Base-by-base conservation (phyloP, 176 grass and related monocot species). In the Musa troglodytarum region DNA sequence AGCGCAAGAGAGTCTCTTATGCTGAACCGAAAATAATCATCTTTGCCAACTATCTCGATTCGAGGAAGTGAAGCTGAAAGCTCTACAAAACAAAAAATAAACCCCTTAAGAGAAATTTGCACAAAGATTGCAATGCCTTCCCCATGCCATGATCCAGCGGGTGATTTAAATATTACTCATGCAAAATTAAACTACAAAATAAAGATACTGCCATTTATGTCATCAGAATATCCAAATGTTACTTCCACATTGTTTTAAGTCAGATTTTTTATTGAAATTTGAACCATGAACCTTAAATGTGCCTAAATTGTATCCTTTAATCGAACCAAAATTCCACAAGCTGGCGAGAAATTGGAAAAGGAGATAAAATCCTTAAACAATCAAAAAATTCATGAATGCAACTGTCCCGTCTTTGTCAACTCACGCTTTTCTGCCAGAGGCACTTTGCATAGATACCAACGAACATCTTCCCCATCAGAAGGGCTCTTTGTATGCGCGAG, bases 21-120 rank as follows among this genome's bases (percentile, higher is more conserved):
- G 75, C 90, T 93, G 80, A 98, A 93, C 69, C 90, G 84, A 77
- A 99, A 99, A 82, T 99, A 99, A 63, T 99, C 90, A 59, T 88
- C 85, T 78, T 93, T 99, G n/a, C 95, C 90, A 10, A 99, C 78
- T 68, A 91, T 99, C 52, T 91, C 90, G 52, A 81, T 91, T 73
- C 43, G 58, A 0, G 95, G 95, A 63, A 99, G 84, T 14, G 90
- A 92, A 23, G 95, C 85, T 6, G 95, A 87, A 72, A 99, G 88
- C 76, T 82, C 90, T 94, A 84, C 62, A 84, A 70, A 79, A 74
- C 23, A 65, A 75, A 53, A n/a, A 13, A 43, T 22, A 21, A 63
- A 50, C n/a, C 61, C 10, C 10, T 11, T 62, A 16, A 34, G 24
- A 22, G 15, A 76, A 23, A 52, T 52, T 17, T 29, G 0, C 28